Evolutionary conservation across 202 grass and related monocot species (phyloP).

Genomic region (Carex arenaria): DNA sequence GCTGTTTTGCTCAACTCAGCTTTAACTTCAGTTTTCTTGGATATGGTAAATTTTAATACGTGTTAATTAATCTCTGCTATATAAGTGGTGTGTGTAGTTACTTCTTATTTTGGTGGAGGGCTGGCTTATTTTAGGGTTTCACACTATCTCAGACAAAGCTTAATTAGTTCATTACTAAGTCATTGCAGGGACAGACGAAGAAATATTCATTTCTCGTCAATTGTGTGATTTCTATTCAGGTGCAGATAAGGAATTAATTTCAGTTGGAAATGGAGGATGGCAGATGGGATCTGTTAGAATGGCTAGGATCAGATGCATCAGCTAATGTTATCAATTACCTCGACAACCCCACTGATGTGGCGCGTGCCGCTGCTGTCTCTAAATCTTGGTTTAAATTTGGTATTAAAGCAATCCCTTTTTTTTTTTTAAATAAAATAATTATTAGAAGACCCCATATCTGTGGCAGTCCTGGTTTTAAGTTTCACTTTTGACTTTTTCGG

Average conservation of each 20-base stretch:
- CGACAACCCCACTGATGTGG: slow-evolving; percentile 43
- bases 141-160: neutral
- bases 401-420: neutral
- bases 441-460: neutral
- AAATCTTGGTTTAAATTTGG: slow-evolving; percentile 63
- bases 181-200: neutral
- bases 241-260: slow-evolving; percentile 1
- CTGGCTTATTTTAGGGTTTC: neutral
- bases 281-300: slow-evolving; percentile 47
- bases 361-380: slow-evolving; percentile 50
- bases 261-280: slow-evolving; percentile 16
- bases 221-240: neutral
- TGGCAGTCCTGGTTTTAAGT: neutral
- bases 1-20: neutral
- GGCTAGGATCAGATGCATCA: slow-evolving; percentile 45
- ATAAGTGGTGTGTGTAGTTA: neutral
- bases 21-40: neutral
- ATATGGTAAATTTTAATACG: neutral
- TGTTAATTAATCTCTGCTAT: neutral
- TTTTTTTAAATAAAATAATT: neutral
- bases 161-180: neutral
- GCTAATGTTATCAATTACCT: slow-evolving; percentile 41
- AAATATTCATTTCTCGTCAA: neutral
- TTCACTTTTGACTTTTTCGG: neutral
- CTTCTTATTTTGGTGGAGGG: neutral